A percentile compares a stretch with the other conserved stretches of the same genome.
These are phyloP conservation scores for Leishmania tarentolae DNA, from an alignment of 208 protist species.

Conservation along the genomic window DNA sequence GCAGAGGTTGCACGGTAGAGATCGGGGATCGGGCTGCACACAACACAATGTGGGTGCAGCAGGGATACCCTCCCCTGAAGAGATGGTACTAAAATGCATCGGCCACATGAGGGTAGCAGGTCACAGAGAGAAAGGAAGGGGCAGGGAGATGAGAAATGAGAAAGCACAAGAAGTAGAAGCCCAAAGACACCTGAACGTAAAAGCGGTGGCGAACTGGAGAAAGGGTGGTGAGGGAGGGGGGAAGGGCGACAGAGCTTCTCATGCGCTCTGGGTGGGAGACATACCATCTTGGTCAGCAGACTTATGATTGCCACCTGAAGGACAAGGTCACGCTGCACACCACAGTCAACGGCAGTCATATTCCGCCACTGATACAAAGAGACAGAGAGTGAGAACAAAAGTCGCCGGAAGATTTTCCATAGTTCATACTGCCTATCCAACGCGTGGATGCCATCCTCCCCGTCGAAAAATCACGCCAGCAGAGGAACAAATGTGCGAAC, in stretches of 20 bases:
- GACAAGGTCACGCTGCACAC: background rate
- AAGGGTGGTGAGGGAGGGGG: background rate
- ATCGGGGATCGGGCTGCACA: background rate
- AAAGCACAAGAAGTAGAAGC: background rate
- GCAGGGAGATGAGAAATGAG: no score
- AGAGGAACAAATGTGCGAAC: background rate
- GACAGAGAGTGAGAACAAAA: slow-evolving; percentile 4
- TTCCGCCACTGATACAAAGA: background rate
- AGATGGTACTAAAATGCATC: background rate
- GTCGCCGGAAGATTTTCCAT: background rate
- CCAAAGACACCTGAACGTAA: background rate
- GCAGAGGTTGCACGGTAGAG: background rate
- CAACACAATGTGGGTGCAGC: background rate
- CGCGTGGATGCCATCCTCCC: background rate
- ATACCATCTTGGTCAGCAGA: background rate
- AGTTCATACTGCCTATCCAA: background rate
- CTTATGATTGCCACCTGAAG: background rate
- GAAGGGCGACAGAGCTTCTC: background rate
- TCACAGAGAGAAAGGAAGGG: background rate
- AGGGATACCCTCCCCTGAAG: background rate
- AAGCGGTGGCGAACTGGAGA: background rate
- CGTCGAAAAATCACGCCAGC: background rate
- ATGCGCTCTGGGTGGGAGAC: background rate
- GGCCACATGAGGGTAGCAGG: background rate
- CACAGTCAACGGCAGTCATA: background rate